Conservation (phyloP, 495 filamentous ascomycete species). For the Xylaria flabelliformis region DNA sequence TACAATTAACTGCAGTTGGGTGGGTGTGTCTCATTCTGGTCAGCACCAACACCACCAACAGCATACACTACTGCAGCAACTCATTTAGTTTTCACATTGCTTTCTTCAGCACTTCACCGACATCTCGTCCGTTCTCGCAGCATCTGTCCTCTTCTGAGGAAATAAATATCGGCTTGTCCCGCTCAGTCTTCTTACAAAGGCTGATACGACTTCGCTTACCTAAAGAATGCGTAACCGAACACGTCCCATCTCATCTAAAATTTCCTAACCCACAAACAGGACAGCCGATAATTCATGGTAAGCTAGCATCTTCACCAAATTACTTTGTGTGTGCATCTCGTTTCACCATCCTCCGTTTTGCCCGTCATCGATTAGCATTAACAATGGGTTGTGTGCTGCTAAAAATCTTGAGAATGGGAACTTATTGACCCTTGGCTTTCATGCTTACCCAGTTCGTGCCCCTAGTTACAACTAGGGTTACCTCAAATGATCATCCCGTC, state of each 20-base stretch:
- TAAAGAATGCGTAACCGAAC: not conserved
- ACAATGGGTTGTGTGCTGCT: not conserved
- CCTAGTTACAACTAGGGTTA: not conserved
- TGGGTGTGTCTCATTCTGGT: not conserved
- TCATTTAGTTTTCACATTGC: conserved; percentile 2
- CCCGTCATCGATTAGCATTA: not conserved
- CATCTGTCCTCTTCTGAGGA: not conserved
- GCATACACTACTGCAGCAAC: conserved; percentile 17
- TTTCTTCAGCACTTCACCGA: conserved; percentile 7
- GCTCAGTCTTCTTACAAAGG: not conserved
- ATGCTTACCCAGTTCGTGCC: conserved; percentile 17
- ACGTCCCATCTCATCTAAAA: not conserved
- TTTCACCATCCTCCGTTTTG: conserved; percentile 8
- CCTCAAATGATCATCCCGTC: conserved; percentile 2
- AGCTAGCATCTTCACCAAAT: not conserved
- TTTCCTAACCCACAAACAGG: not conserved
- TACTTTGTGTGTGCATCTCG: conserved; percentile 1
- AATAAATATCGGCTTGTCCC: conserved; percentile 23
- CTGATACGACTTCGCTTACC: conserved; percentile 5
- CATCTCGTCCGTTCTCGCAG: not conserved
- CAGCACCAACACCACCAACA: not conserved
- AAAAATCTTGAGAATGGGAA: not conserved
- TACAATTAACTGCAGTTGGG: not conserved
- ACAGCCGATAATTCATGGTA: conserved; percentile 1
- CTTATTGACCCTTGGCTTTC: conserved; percentile 8